A percentile compares a stretch with the other conserved stretches of the same genome.
phyloP scores from a whole-genome alignment of 2,329 filamentous ascomycete species.

The Cladosporium halotolerans region DNA sequence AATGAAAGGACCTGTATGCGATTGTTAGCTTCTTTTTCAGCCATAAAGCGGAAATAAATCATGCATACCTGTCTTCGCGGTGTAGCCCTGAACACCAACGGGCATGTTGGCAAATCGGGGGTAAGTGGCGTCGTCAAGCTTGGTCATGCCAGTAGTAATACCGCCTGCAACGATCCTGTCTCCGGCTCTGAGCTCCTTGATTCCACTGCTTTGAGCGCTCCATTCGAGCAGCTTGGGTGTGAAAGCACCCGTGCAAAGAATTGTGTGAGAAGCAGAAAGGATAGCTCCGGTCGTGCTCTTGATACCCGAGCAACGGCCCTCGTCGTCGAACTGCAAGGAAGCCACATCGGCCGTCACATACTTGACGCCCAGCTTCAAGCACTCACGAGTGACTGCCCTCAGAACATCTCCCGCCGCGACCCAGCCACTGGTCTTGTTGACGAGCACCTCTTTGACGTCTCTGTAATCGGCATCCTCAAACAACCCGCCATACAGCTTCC shows the following conservation, averaged over 20 bases:
- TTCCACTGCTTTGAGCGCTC: slow-evolving; percentile 42
- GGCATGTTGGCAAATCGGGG: slow-evolving; percentile 37
- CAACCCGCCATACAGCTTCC: slow-evolving; percentile 50
- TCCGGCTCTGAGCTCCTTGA: slow-evolving; percentile 47
- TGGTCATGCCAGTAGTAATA: slow-evolving; percentile 44
- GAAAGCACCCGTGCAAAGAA: slow-evolving; percentile 39
- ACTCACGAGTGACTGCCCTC: slow-evolving; percentile 47
- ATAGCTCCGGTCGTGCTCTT: slow-evolving; percentile 33
- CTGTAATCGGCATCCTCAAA: slow-evolving; percentile 57
- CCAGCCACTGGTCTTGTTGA: slow-evolving; percentile 59
- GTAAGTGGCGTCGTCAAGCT: slow-evolving; percentile 35
- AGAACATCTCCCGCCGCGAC: slow-evolving; percentile 56
- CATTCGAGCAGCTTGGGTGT: slow-evolving; percentile 41
- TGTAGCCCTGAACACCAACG: slow-evolving; percentile 42
- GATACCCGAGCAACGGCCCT: slow-evolving; percentile 40
- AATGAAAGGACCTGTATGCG: slow-evolving; percentile 46
- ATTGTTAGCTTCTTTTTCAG: slow-evolving; percentile 14
- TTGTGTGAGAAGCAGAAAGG: slow-evolving; percentile 30
- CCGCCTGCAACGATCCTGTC: slow-evolving; percentile 53
- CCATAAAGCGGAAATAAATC: not conserved
- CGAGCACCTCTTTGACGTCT: slow-evolving; percentile 52
- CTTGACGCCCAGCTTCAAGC: slow-evolving; percentile 51
- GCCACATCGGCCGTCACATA: slow-evolving; percentile 51
- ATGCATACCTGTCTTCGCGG: slow-evolving; percentile 19
- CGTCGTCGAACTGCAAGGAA: slow-evolving; percentile 43